Conservation (phyloP, 768 basidiomycete genomes). For the Tephrocybe sp. region DNA sequence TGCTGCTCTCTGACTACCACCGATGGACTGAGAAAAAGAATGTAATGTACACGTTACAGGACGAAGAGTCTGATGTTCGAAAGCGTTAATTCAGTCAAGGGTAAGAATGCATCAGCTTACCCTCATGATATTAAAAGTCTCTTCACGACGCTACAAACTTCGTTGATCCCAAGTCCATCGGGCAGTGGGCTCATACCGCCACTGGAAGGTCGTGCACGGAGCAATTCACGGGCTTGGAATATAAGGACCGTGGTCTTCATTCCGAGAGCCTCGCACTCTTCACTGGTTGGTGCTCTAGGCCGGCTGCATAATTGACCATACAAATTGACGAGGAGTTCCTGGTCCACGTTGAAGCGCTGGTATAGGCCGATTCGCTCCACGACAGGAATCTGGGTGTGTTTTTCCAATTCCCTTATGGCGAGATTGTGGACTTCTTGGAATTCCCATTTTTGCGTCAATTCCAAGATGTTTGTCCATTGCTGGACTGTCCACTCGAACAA, state of each 20-base stretch:
- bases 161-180: conserved; percentile 27
- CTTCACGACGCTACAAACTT: conserved; percentile 34
- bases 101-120: no score
- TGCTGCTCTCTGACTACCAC: no score
- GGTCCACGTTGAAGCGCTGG: conserved; percentile 50
- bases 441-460: conserved; percentile 52
- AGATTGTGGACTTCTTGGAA: conserved; percentile 36
- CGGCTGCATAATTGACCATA: conserved; percentile 57
- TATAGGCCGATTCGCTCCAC: conserved; percentile 43
- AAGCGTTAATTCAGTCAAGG: no score
- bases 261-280: conserved; percentile 59
- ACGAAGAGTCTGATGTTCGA: no score
- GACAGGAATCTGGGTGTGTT: conserved; percentile 5
- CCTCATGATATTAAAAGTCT: no score
- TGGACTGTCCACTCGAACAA: conserved; percentile 48
- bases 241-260: conserved; percentile 53
- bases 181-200: conserved; percentile 37
- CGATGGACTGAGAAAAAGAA: no score
- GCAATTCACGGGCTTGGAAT: conserved; percentile 52
- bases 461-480: conserved; percentile 57
- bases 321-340: conserved; percentile 45
- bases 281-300: conserved; percentile 46
- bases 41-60: no score
- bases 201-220: conserved; percentile 30
- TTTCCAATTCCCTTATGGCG: conserved; percentile 44